Percentiles rank a stretch among this genome's conserved stretches.
These are phyloP conservation scores for Phanerochaete carnosa DNA, from an alignment of 768 basidiomycete species.

Conservation along the genomic window DNA sequence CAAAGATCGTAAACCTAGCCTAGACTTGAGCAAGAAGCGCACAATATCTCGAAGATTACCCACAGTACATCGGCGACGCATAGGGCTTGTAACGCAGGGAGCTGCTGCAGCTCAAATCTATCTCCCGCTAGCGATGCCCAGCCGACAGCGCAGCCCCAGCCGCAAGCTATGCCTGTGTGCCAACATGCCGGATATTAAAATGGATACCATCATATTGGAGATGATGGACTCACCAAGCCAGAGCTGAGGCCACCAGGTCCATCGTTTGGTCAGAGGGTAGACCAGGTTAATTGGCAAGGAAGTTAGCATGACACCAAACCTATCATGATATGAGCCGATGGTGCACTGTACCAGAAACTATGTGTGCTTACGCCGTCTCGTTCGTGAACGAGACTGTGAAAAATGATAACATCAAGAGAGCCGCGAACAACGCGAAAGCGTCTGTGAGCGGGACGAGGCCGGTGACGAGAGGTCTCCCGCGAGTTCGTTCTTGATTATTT, in stretches of 20 bases:
- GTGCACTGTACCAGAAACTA: neutral
- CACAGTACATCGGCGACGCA: neutral
- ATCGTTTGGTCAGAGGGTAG: constrained; percentile 52
- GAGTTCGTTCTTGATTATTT: constrained; percentile 26
- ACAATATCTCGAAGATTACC: too few relatives aligned
- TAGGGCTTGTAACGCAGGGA: neutral
- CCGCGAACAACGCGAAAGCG: constrained; percentile 19
- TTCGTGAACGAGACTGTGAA: neutral
- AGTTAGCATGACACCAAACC: neutral
- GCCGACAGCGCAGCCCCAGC: neutral
- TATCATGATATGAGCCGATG: neutral
- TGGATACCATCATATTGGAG: too few relatives aligned
- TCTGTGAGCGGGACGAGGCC: constrained; percentile 29
- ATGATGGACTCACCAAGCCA: constrained; percentile 41
- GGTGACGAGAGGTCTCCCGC: constrained; percentile 30
- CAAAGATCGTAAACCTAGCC: constrained; percentile 43
- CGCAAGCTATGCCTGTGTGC: neutral
- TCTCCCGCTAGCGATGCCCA: neutral
- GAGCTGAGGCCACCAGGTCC: constrained; percentile 59
- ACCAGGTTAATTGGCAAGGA: constrained; percentile 14
- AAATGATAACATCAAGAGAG: constrained; percentile 8
- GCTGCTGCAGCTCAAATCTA: neutral
- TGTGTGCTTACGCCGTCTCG: neutral
- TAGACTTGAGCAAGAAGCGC: neutral
- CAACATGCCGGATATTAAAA: neutral